These are phyloP conservation scores for Aspergillus felis DNA, from an alignment of 2,329 filamentous ascomycete genomes.

Conservation along the genomic window DNA sequence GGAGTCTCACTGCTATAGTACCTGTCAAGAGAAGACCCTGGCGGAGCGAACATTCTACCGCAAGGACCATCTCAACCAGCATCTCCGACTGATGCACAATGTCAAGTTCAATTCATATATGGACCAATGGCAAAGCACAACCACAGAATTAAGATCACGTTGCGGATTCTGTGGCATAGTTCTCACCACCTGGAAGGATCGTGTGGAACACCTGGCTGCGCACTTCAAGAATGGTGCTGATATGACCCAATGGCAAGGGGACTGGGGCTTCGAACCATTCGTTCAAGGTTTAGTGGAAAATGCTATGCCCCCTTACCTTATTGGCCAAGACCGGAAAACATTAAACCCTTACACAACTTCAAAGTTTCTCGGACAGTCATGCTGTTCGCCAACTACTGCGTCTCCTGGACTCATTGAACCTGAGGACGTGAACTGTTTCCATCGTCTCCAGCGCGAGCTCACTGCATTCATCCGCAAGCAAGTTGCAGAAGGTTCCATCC, in stretches of 20 bases:
- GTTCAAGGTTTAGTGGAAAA: slow-evolving; percentile 36
- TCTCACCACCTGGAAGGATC: slow-evolving; percentile 41
- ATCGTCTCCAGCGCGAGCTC: slow-evolving; percentile 39
- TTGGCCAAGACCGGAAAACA: slow-evolving; percentile 30
- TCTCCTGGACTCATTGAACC: slow-evolving; percentile 22
- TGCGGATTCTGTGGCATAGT: slow-evolving; percentile 42
- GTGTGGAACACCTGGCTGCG: slow-evolving; percentile 36
- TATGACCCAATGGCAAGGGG: slow-evolving; percentile 37
- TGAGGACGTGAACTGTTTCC: slow-evolving; percentile 39
- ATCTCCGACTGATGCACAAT: slow-evolving; percentile 57
- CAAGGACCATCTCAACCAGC: slow-evolving; percentile 61
- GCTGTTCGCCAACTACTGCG: neutral
- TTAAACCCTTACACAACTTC: slow-evolving; percentile 32
- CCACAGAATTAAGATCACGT: slow-evolving; percentile 49
- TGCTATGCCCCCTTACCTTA: slow-evolving; percentile 37
- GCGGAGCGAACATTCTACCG: slow-evolving; percentile 60
- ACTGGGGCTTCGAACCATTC: slow-evolving; percentile 38
- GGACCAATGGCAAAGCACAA: slow-evolving; percentile 57
- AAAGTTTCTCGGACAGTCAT: slow-evolving; percentile 10
- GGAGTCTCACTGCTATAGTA: slow-evolving; percentile 56
- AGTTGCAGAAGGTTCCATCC: slow-evolving; percentile 29
- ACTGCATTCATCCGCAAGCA: slow-evolving; percentile 36
- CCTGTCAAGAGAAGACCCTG: slow-evolving; percentile 57
- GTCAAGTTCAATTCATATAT: slow-evolving; percentile 53
- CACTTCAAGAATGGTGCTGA: slow-evolving; percentile 37